phyloP scores from a whole-genome alignment of 169 alveolate genomes.

The Pseudocohnilembus persalinus region DNA sequence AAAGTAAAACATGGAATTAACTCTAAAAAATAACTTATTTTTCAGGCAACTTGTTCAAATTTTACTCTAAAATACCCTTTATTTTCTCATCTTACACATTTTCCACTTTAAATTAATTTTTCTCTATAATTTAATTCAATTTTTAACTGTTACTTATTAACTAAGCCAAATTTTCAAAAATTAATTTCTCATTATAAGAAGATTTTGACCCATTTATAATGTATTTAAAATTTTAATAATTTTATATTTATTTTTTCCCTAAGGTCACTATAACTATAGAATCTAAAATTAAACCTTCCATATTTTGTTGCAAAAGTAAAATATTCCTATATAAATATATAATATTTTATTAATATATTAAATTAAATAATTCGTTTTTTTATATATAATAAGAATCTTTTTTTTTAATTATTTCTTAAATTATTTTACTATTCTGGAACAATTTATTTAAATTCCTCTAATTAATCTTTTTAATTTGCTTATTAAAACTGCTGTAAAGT shows the following conservation, averaged over 20 bases:
- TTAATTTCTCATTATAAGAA: neutral
- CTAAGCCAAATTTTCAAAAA: neutral
- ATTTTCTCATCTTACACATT: too few species aligned
- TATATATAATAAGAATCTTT: neutral
- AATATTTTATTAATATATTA: too few species aligned
- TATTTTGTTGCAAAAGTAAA: neutral
- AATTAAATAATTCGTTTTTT: too few species aligned
- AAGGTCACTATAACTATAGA: neutral
- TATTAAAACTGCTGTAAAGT: neutral
- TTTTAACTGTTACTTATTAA: too few species aligned
- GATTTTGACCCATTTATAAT: neutral
- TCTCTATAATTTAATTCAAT: neutral
- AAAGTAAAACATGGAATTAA: too few species aligned
- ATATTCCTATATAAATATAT: neutral
- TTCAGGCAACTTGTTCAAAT: neutral
- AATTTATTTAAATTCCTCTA: too few species aligned
- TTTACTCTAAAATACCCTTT: too few species aligned
- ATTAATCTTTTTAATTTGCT: too few species aligned
- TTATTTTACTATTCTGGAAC: too few species aligned
- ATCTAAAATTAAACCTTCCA: neutral
- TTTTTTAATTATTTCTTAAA: too few species aligned
- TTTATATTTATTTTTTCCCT: neutral
- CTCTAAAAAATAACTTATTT: neutral
- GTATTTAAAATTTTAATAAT: too few species aligned
- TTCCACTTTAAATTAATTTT: too few species aligned